Conservation (phyloP, 129 eudicot genomes). For the Cynara cardunculus region DNA sequence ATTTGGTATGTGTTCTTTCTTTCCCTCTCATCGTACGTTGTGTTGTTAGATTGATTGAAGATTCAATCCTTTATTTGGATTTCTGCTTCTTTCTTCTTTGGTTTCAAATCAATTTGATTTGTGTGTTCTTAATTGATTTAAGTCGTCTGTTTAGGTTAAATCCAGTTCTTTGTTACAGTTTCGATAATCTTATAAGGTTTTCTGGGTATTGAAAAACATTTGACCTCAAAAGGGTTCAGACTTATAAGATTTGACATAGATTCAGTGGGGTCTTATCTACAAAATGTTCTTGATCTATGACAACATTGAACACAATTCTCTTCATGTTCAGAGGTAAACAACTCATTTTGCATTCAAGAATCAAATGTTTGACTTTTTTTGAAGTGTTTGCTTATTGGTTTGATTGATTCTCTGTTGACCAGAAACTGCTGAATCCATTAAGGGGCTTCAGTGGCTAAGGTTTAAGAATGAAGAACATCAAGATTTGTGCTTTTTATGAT, state of each 20-base stretch:
- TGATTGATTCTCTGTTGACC: slow-evolving; percentile 12
- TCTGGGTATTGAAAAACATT: slow-evolving; percentile 12
- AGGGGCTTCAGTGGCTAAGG: slow-evolving; percentile 7
- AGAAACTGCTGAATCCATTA: slow-evolving; percentile 1
- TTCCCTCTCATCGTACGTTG: neutral
- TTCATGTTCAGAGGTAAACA: slow-evolving; percentile 2
- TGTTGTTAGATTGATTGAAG: slow-evolving; percentile 19
- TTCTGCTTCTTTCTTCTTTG: neutral
- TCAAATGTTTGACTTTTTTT: slow-evolving; percentile 25
- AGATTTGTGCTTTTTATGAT: slow-evolving; percentile 23
- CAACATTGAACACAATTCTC: neutral
- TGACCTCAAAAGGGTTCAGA: slow-evolving; percentile 19
- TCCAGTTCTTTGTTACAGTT: slow-evolving; percentile 13
- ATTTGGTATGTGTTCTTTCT: slow-evolving; percentile 40
- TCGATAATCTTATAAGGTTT: slow-evolving; percentile 16
- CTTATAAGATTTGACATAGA: slow-evolving; percentile 12
- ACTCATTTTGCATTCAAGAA: slow-evolving; percentile 6
- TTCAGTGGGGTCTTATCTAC: slow-evolving; percentile 7
- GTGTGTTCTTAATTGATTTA: slow-evolving; percentile 6
- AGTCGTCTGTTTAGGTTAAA: slow-evolving; percentile 14
- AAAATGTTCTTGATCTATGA: slow-evolving; percentile 9
- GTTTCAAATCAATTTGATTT: neutral
- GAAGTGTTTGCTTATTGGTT: slow-evolving; percentile 1
- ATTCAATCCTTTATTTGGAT: slow-evolving; percentile 10
- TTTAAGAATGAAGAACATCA: slow-evolving; percentile 21